Evolutionary conservation across 163 green algal species (phyloP).

Genomic region (Picocystis sp.): DNA sequence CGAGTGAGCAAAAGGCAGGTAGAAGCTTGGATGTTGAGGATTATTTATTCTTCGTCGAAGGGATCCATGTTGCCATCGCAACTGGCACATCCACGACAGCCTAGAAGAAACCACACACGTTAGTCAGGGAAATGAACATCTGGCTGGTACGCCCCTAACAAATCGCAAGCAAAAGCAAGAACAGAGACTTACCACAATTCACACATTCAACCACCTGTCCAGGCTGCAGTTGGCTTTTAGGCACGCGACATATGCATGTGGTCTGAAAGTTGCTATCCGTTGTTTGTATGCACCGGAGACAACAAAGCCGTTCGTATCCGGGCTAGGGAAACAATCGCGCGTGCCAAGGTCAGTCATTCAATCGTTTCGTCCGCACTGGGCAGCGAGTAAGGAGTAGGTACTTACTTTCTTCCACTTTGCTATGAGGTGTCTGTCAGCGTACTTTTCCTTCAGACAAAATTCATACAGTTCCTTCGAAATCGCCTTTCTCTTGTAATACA

Average conservation of each 20-base stretch:
- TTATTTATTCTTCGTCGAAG: too few relatives aligned
- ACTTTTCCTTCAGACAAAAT: slow-evolving; percentile 20
- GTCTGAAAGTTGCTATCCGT: slow-evolving; percentile 24
- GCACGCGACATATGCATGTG: slow-evolving; percentile 22
- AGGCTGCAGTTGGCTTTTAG: background rate
- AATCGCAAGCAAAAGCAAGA: too few relatives aligned
- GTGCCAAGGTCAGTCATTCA: background rate
- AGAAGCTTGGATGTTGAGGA: too few relatives aligned
- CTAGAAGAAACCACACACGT: too few relatives aligned
- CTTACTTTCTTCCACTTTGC: slow-evolving; percentile 30
- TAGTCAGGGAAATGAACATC: too few relatives aligned
- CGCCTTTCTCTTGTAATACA: slow-evolving; percentile 25
- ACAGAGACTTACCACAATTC: background rate
- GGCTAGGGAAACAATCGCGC: background rate
- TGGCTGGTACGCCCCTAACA: too few relatives aligned
- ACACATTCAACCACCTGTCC: background rate
- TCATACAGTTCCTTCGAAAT: slow-evolving; percentile 28
- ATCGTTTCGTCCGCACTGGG: slow-evolving; percentile 8
- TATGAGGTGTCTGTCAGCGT: slow-evolving; percentile 18
- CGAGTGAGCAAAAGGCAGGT: too few relatives aligned
- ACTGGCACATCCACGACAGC: too few relatives aligned
- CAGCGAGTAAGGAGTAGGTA: background rate
- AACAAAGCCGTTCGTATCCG: slow-evolving; percentile 23
- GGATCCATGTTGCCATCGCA: too few relatives aligned
- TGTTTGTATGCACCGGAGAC: slow-evolving; percentile 20